phyloP scores from a whole-genome alignment of 495 filamentous ascomycete genomes.

The Podospora bellae-mahoneyi region DNA sequence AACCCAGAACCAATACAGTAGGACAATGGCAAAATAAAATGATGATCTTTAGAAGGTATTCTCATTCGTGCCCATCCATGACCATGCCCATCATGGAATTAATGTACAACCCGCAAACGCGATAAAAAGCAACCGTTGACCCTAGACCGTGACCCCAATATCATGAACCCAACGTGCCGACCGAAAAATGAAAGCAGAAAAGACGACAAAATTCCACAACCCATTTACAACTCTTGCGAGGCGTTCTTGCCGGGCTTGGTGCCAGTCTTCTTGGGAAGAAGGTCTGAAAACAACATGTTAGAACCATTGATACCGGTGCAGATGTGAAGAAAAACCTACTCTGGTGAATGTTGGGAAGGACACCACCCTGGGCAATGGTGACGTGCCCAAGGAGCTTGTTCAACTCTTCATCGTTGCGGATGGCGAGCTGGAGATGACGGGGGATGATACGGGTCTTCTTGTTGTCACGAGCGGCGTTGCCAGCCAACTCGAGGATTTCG shows the following conservation, averaged over 20 bases:
- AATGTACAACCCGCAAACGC: slow-evolving; percentile 86
- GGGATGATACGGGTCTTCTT: slow-evolving; percentile 99
- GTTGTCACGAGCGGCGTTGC: slow-evolving; percentile 98
- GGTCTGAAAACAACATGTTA: slow-evolving; percentile 64
- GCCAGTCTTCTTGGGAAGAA: slow-evolving; percentile 95
- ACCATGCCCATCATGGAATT: slow-evolving; percentile 62
- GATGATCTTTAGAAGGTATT: slow-evolving; percentile 42
- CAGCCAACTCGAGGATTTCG: slow-evolving; percentile 97
- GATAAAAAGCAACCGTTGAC: slow-evolving; percentile 72
- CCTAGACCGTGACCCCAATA: slow-evolving; percentile 82
- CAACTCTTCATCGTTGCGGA: slow-evolving; percentile 99
- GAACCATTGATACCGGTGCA: slow-evolving; percentile 16
- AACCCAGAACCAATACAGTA: no score
- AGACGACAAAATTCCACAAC: slow-evolving; percentile 51
- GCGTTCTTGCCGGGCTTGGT: slow-evolving; percentile 84
- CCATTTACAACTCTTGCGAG: slow-evolving; percentile 83
- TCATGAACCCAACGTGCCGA: slow-evolving; percentile 71
- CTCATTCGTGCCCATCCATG: slow-evolving; percentile 64
- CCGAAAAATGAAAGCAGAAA: slow-evolving; percentile 58
- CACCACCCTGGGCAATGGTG: slow-evolving; percentile 99
- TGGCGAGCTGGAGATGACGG: slow-evolving; percentile 97
- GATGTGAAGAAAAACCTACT: slow-evolving; percentile 61
- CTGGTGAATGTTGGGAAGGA: slow-evolving; percentile 97
- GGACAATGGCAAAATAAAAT: not conserved
- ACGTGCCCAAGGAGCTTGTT: slow-evolving; percentile 99